Evolutionary conservation across 2,329 filamentous ascomycete species (phyloP).

Genomic region (Fusarium verrucosum): DNA sequence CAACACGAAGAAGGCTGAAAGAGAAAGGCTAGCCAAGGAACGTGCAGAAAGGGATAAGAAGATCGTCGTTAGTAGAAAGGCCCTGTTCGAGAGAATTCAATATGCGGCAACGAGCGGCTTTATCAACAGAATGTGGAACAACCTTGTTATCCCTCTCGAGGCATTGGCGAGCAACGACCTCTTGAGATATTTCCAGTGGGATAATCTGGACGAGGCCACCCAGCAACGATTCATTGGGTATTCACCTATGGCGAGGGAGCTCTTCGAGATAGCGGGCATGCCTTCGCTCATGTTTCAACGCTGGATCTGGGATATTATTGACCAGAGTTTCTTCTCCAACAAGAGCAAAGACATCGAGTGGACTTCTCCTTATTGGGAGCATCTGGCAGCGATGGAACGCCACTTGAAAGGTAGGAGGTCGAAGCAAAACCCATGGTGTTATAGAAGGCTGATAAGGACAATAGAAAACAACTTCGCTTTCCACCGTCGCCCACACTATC

Average conservation of each 20-base stretch:
- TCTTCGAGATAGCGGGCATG: not conserved
- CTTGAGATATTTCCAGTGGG: not conserved
- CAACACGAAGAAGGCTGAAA: no score
- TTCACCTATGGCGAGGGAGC: not conserved
- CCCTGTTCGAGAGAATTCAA: no score
- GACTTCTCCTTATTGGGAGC: not conserved
- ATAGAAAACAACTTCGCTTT: fast-evolving
- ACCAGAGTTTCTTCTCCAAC: not conserved
- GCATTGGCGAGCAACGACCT: not conserved
- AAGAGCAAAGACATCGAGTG: not conserved
- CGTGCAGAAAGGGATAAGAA: no score
- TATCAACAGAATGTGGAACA: fast-evolving
- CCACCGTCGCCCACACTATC: fast-evolving
- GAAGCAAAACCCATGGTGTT: fast-evolving
- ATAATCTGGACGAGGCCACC: not conserved
- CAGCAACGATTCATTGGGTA: not conserved
- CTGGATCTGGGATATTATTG: not conserved
- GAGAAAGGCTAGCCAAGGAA: no score
- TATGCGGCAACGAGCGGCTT: no score
- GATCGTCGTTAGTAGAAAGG: no score
- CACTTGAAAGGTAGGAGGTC: not conserved
- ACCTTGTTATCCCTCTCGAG: fast-evolving
- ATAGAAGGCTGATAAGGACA: not conserved
- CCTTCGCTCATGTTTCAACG: not conserved
- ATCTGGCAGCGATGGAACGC: not conserved